Base-by-base conservation (phyloP, 192 early-diverging fungal genomes). In the Coemansia sp. region DNA sequence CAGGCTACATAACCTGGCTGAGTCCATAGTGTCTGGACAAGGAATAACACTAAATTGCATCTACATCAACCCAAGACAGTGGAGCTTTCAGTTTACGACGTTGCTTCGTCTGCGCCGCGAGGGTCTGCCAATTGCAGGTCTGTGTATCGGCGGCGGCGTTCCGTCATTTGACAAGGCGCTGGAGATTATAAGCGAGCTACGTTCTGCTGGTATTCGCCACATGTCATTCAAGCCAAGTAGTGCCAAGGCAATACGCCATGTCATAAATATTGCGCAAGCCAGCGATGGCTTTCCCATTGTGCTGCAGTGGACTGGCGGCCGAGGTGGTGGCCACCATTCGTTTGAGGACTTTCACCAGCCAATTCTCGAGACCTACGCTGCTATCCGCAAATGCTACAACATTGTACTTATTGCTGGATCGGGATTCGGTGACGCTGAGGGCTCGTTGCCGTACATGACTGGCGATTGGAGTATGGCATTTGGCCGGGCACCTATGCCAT, bases 241-340 rank as follows among this genome's bases (percentile, higher is more conserved):
- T 15, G 86, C 88, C 0, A 83, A 83, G 58, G 82, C 91, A 21
- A 91, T 96, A 83, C 88, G 93, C 40, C 71, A 83, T 11, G 92
- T 93, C 55, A 88, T 91, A 52, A 81, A 90, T 14, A 94, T 98
- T 73, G 94, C 94, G 47, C 87, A 89, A 62, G 83, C 86, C 25
- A 85, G 92, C 67, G 88, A 89, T 7, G 86, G 86, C 22, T 94
- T 94, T 83, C 91, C 93, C 5, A 85, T 98, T 52, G 82, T 96
- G 47, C 81, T 96, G 54, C 93, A 98, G 79, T 98, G 95, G 95
- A 98, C 95, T 23, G 93, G 94, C 77, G 94, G 94, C 49, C 89
- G 94, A 67, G 95, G 88, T 37, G 95, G 93, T 70, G 95, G 95
- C 12, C 95, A 97, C 74, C 93, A 98, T 85, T 92, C 90, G 61